A percentile compares a stretch with the other conserved stretches of the same genome.
Conservation (phyloP, 768 basidiomycete species). For the Boletellus emodensis region DNA sequence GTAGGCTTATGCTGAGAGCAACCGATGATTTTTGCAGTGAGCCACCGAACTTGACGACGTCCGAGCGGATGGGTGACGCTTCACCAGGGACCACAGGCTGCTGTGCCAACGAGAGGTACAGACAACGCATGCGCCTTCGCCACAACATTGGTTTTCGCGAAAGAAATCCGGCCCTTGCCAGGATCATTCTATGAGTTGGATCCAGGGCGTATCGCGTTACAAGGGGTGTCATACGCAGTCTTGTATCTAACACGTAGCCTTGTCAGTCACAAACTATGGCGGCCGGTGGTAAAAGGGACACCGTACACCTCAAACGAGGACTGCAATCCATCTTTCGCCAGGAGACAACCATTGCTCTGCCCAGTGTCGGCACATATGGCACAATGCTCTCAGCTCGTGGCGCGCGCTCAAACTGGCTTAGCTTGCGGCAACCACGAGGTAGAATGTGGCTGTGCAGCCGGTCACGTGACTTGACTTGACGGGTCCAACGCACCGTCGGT, state of each 20-base stretch:
- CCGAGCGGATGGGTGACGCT: background rate
- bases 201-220: background rate
- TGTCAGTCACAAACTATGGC: slow-evolving; percentile 56
- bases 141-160: slow-evolving; percentile 21
- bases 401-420: slow-evolving; percentile 11
- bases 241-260: background rate
- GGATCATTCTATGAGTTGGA: slow-evolving; percentile 17
- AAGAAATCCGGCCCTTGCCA: slow-evolving; percentile 8
- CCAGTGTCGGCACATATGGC: background rate
- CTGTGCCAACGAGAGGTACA: slow-evolving; percentile 54
- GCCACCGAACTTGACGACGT: slow-evolving; percentile 20
- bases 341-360: slow-evolving; percentile 17
- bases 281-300: slow-evolving; percentile 46
- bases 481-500: background rate
- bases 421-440: too few species aligned
- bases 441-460: slow-evolving; percentile 1
- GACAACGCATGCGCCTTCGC: slow-evolving; percentile 44
- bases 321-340: slow-evolving; percentile 35
- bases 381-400: slow-evolving; percentile 21
- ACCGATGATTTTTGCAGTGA: slow-evolving; percentile 52
- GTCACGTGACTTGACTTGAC: slow-evolving; percentile 20
- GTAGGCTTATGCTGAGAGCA: slow-evolving; percentile 41
- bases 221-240: too few species aligned
- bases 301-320: slow-evolving; percentile 77
- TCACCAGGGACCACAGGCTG: slow-evolving; percentile 43